These are phyloP conservation scores for Sporothrix schenckii DNA, from an alignment of 2,329 filamentous ascomycete species.

Conservation along the genomic window DNA sequence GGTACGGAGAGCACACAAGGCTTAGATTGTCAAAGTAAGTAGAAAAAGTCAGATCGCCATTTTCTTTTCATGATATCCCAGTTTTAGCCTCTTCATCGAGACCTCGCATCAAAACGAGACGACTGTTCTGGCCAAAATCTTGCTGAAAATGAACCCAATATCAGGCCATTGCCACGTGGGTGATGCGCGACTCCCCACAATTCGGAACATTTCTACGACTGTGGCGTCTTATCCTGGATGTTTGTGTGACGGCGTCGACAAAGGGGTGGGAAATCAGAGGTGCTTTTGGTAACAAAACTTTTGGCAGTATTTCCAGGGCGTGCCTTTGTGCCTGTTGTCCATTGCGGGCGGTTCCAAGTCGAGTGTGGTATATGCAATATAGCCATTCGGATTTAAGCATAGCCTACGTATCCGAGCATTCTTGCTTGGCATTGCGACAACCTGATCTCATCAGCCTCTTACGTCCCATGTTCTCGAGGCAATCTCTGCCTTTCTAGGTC, in stretches of 20 bases:
- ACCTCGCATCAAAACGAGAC: not conserved
- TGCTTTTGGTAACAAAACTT: too few species aligned
- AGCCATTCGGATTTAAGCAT: not conserved
- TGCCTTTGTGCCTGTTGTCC: too few species aligned
- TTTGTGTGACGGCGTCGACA: conserved; percentile 3
- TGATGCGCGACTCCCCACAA: not conserved
- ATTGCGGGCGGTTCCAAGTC: too few species aligned
- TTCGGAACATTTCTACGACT: not conserved
- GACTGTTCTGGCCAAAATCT: not conserved
- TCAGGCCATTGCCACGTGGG: conserved; percentile 8
- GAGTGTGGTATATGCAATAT: not conserved
- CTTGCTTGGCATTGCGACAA: not conserved
- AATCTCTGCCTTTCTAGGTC: too few species aligned
- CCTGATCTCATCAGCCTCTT: not conserved
- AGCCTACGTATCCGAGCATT: not conserved
- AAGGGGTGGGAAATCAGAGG: not conserved
- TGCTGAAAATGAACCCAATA: not conserved
- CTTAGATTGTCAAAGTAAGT: conserved; percentile 15
- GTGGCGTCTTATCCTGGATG: not conserved
- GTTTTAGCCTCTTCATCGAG: not conserved
- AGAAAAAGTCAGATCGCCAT: not conserved
- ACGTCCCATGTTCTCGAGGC: too few species aligned
- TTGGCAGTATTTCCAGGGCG: too few species aligned
- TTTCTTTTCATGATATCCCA: not conserved
- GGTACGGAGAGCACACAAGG: not conserved